phyloP scores from a whole-genome alignment of 768 basidiomycete genomes.

The Suillus sp. region DNA sequence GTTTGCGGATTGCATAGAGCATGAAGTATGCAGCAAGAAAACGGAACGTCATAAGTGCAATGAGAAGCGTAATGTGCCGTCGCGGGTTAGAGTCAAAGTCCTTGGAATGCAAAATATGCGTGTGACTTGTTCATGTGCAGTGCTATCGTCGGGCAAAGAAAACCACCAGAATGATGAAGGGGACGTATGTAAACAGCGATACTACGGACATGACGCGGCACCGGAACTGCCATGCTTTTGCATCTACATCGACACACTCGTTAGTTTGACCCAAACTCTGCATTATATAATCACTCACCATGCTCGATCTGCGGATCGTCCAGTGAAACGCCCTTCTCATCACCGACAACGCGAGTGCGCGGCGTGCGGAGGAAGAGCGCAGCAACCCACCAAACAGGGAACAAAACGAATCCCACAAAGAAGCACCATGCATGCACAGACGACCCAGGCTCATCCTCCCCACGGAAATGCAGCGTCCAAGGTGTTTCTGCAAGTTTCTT shows the following conservation, averaged over 20 bases:
- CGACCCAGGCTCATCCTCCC: slow-evolving; percentile 50
- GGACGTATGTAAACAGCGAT: slow-evolving; percentile 74
- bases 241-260: slow-evolving; percentile 46
- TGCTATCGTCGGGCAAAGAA: slow-evolving; percentile 52
- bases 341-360: slow-evolving; percentile 62
- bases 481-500: slow-evolving; percentile 55
- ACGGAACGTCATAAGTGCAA: slow-evolving; percentile 22
- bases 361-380: slow-evolving; percentile 55
- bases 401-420: slow-evolving; percentile 66
- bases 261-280: slow-evolving; percentile 12
- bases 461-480: slow-evolving; percentile 60
- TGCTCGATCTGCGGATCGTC: slow-evolving; percentile 82
- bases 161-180: slow-evolving; percentile 74
- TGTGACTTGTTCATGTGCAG: slow-evolving; percentile 16
- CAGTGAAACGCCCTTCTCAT: slow-evolving; percentile 70
- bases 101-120: slow-evolving; percentile 6
- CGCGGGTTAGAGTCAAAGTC: not conserved
- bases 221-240: slow-evolving; percentile 70
- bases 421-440: slow-evolving; percentile 78
- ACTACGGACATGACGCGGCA: slow-evolving; percentile 73
- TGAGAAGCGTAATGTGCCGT: slow-evolving; percentile 16
- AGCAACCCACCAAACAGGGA: slow-evolving; percentile 69
- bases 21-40: slow-evolving; percentile 1
- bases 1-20: slow-evolving; percentile 12
- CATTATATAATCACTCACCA: slow-evolving; percentile 45